phyloP scores from a whole-genome alignment of 441 rosid genomes.

The Metrosideros polymorpha region DNA sequence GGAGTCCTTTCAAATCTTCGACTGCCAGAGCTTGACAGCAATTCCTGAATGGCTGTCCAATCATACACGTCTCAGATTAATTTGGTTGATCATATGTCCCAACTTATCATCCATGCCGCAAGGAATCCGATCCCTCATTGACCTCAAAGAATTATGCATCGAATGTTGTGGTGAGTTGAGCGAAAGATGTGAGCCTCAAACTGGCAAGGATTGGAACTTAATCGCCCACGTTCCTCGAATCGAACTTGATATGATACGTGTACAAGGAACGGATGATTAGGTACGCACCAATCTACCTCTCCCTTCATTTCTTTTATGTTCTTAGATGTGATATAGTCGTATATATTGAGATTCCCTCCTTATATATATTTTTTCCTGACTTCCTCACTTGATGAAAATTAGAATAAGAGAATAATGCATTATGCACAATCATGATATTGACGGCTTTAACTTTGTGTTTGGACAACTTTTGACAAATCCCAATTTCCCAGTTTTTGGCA shows the following conservation, averaged over 20 bases:
- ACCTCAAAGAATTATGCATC: not conserved
- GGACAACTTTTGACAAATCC: not conserved
- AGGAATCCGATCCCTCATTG: not conserved
- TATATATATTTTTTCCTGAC: not conserved
- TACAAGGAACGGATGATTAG: not conserved
- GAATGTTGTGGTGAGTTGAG: not conserved
- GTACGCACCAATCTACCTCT: not conserved
- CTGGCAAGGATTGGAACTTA: not conserved
- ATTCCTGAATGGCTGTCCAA: accelerated
- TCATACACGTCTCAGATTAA: not conserved
- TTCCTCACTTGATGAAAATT: not conserved
- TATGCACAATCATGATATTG: not conserved
- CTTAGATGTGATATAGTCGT: not conserved
- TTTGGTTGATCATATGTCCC: not conserved
- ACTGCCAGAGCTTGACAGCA: accelerated
- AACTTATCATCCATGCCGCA: not conserved
- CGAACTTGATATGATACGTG: accelerated
- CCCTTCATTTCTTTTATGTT: not conserved
- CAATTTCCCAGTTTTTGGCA: not conserved
- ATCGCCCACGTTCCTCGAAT: not conserved
- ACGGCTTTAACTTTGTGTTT: not conserved
- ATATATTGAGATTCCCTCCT: not conserved
- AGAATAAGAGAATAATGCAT: not conserved
- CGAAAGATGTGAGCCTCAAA: not conserved
- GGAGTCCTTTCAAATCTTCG: not conserved